These are phyloP conservation scores for Haematococcus sp. DNA, from an alignment of 139 green algal genomes.

Conservation along the genomic window DNA sequence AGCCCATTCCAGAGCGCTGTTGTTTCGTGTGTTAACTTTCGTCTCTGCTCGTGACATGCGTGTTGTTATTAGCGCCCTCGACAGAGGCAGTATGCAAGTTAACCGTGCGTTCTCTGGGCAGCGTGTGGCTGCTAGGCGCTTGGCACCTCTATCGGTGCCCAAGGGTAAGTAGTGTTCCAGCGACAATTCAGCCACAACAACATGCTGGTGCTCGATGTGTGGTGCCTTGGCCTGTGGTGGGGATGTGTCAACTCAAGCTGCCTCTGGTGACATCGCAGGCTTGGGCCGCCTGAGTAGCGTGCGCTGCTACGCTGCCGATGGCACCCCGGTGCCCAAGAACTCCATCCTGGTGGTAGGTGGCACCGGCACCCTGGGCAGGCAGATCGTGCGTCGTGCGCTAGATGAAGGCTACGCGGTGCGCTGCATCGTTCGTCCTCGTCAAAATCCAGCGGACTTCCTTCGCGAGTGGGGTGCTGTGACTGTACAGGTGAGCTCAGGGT, in stretches of 20 bases:
- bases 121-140: too few relatives aligned
- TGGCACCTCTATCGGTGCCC: too few relatives aligned
- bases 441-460: constrained; percentile 96
- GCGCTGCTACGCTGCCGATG: neutral
- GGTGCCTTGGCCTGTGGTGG: too few relatives aligned
- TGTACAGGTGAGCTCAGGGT: constrained; percentile 60
- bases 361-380: constrained; percentile 94
- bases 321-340: constrained; percentile 52
- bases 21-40: too few relatives aligned
- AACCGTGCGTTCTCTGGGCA: too few relatives aligned
- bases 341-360: constrained; percentile 91
- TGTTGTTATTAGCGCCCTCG: too few relatives aligned
- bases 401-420: constrained; percentile 98
- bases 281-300: neutral
- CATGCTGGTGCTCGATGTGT: too few relatives aligned
- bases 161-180: too few relatives aligned
- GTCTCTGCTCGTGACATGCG: too few relatives aligned
- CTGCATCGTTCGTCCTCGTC: constrained; percentile 90
- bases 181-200: too few relatives aligned
- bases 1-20: too few relatives aligned
- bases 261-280: neutral
- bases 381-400: constrained; percentile 92
- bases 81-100: too few relatives aligned
- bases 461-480: constrained; percentile 96
- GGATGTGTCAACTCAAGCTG: neutral